Percentiles rank a stretch among this genome's conserved stretches.
These are phyloP conservation scores for Pseudogymnoascus sp. DNA, from an alignment of 2,329 filamentous ascomycete species.

Conservation along the genomic window DNA sequence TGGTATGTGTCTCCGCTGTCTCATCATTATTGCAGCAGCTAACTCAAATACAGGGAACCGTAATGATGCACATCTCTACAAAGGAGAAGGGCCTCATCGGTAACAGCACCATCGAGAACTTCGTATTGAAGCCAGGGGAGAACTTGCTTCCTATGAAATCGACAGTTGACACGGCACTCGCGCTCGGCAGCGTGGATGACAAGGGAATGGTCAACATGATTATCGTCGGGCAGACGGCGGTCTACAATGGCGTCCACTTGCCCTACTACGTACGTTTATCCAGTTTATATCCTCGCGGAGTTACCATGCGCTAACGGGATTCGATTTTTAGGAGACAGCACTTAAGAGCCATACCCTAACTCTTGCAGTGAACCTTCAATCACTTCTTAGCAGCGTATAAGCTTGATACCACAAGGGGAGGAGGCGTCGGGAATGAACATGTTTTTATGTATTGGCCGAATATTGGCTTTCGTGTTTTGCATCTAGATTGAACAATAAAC, in stretches of 20 bases:
- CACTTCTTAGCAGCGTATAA: not conserved
- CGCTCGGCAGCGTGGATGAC: conserved; percentile 26
- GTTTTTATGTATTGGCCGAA: not conserved
- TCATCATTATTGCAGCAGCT: conserved; percentile 2
- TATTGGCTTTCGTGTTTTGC: not conserved
- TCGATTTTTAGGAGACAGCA: conserved; percentile 32
- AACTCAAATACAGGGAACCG: conserved; percentile 38
- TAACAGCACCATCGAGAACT: conserved; percentile 40
- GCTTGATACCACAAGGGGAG: not conserved
- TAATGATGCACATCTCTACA: conserved; percentile 44
- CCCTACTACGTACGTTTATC: conserved; percentile 39
- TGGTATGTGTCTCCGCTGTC: conserved; percentile 31
- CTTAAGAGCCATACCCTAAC: conserved; percentile 39
- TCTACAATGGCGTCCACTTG: conserved; percentile 42
- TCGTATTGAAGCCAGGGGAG: conserved; percentile 46
- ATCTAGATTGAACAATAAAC: not conserved
- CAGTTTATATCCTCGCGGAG: not conserved
- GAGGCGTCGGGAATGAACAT: not conserved
- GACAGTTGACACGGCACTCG: conserved; percentile 36
- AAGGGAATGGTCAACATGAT: conserved; percentile 43
- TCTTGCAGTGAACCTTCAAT: conserved; percentile 35
- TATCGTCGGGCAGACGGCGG: conserved; percentile 41
- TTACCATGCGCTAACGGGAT: not conserved
- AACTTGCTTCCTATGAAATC: conserved; percentile 45
- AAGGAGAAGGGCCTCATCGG: conserved; percentile 38